Base-by-base conservation (phyloP, 2,329 filamentous ascomycete genomes). In the Fusarium solani-melongenae region DNA sequence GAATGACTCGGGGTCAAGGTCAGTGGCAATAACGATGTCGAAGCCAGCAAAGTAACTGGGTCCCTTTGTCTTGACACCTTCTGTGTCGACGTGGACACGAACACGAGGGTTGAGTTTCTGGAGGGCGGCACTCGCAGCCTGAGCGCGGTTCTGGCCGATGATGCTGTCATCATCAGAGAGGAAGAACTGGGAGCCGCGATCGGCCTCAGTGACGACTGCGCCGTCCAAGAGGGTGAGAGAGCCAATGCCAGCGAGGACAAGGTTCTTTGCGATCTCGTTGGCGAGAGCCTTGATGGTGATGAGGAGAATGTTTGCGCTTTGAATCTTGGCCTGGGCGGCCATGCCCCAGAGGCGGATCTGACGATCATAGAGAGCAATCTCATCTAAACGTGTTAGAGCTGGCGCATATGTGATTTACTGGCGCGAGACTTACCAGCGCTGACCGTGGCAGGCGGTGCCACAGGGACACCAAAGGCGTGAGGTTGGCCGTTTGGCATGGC, bases 331-430 rank as follows among this genome's bases (percentile, higher is more conserved):
- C 82, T 99, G 96, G 8, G 96, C 96, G 78, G 96, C 92, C 79
- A 98, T 94, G 49, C 96, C 96, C 96, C 96, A 99, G 33, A 99
- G 91, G 62, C 96, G 93, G 79, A 99, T 98, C 82, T 99, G 96
- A 58, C 96, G 92, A 84, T 99, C 96, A 82, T 99, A 99, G 7
- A 98, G 91, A 15, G 96, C 96, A 79, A 98, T 97, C 81, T 99
- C 96, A 83, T 98, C 96, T 94, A 72, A 14, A 27, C 14, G 29
- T 59, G 65, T 76, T 66, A 76, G 74, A 60, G 46, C 22, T 57
- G 62, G 31, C 36, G 5, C 22, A 24, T 17, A 38, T 33, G 56
- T 34, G 29, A 22, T 59, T 56, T 34, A 15, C 39, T 60, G 8
- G 38, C 22, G 39, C 22, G 55, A 22, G 49, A 67, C 74, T 72